Evolutionary conservation across 768 basidiomycete species (phyloP), one percentile per base, ranked within the genome.

Genomic region (Leccinum variicolor): DNA sequence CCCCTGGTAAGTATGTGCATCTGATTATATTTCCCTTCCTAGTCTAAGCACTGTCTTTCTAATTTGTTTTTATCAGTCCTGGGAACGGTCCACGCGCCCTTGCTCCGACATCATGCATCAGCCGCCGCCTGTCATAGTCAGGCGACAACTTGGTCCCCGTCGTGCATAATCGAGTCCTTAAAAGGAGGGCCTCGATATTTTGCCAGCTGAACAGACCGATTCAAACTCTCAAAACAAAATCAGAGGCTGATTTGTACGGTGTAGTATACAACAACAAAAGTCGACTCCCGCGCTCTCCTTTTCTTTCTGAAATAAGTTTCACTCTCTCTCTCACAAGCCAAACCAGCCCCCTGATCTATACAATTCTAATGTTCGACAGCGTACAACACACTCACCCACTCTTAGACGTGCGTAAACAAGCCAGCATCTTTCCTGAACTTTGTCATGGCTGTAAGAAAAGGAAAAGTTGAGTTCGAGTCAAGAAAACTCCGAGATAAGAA

Each of bases 391-490:
- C 2, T 4, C 4, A 21, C 26, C 13, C 21, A 47, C 46, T 48
- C 41, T 76, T 71, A 88, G 47, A 86, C 70, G 50, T 84, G 72
- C 23, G 69, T 56, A 57, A 85, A 83, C 53, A 84, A 62, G 11
- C 88, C 86, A 5, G 80, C 79, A 41, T 86, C 85, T 68, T 87
- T 89, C 70, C 92, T 82, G 57, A 76, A 75, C 76, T 92, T 92
- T 34, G 92, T 95, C 94, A 96, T 96, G 13, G 93, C 94, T 93
- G 64, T 8, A 6, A 13, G 41, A 43, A 48, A 19, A 43, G 39
- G 52, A 29, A 34, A 53, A 11, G 47, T 54, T 48, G 2, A 57
- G 54, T 50, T 57, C 31, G 47, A 17, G 57, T 29, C 25, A 23
- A 29, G 29, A 28, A 41, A 49, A 34, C 28, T 47, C 43, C 28